Base-by-base conservation (phyloP, 495 filamentous ascomycete species). In the Lophiostoma macrostomum region DNA sequence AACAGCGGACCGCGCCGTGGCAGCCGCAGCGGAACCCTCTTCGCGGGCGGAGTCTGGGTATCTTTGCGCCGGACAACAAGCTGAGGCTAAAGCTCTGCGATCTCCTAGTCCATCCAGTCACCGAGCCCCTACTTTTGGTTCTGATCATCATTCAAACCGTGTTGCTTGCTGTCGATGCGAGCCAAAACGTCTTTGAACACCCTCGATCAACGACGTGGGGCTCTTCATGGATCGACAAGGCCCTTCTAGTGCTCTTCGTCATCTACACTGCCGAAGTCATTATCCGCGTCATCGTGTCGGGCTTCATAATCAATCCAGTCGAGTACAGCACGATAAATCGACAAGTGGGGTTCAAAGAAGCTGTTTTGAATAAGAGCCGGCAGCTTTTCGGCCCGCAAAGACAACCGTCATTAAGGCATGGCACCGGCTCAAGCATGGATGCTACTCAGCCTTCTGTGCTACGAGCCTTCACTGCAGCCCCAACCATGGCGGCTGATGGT, bases 111-210 rank as follows among this genome's bases (percentile, higher is more conserved):
- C 85, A 94, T 65, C 83, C 89, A 4, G 30, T 83, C 50, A 90
- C 86, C 24, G 93, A 97, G 70, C 90, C 91, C 1, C 73, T 87
- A 46, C 91, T 99, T 44, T 71, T 97, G 47, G 57, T 94, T 18
- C 71, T 99, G 40, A 97, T 99, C 58, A 67, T 99, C 8, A 70
- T 91, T 14, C 93, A 99, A 69, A 87, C 89, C 0, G 74, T 97
- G 40, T 74, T 99, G 14, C 74, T 97, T 32, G 83, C 91, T 3
- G 77, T 97, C 16, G 88, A 96, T 62, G 77, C 90, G 1, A 80
- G 86, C 3, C 74, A 76, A 22, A 82, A 79, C 60, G 86, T 90
- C 8, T 83, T 79, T 52, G 65, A 71, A 14, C 60, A 80, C n/a
- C 68, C 72, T 3, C 61, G 75, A 20, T 69, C 74, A 7, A 57